Conservation (phyloP, 257 asterid genomes). For the Solanum piurae region DNA sequence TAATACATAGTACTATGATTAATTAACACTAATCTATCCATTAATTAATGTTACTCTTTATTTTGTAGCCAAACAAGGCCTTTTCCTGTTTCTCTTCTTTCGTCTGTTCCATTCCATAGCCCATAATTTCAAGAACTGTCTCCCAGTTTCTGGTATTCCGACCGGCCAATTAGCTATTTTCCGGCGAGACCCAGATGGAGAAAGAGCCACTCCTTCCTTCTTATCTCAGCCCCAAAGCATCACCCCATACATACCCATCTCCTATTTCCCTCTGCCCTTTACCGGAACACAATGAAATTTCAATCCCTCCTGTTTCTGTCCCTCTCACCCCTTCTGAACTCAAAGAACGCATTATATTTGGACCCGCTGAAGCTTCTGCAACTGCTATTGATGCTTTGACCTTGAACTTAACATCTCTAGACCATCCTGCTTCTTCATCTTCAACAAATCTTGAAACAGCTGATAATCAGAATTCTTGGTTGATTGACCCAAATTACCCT, state of each 20-base stretch:
- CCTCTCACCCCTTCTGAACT: slow-evolving; percentile 63
- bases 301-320: slow-evolving; percentile 27
- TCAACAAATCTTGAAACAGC: neutral
- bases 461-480: slow-evolving; percentile 36
- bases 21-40: neutral
- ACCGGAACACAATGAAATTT: slow-evolving; percentile 53
- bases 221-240: slow-evolving; percentile 16
- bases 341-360: slow-evolving; percentile 65
- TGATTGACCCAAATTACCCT: slow-evolving; percentile 47
- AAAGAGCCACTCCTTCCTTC: slow-evolving; percentile 67
- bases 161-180: neutral
- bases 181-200: slow-evolving; percentile 37
- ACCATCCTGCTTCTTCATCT: neutral
- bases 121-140: neutral
- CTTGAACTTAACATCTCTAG: slow-evolving; percentile 22
- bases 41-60: neutral
- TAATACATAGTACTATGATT: neutral
- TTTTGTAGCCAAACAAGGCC: neutral
- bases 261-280: slow-evolving; percentile 46
- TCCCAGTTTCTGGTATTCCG: slow-evolving; percentile 6
- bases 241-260: slow-evolving; percentile 15
- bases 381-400: slow-evolving; percentile 35
- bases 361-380: slow-evolving; percentile 38
- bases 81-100: neutral
- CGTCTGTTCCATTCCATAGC: neutral